phyloP scores from a whole-genome alignment of 768 basidiomycete species.

The Artomyces pyxidatus region DNA sequence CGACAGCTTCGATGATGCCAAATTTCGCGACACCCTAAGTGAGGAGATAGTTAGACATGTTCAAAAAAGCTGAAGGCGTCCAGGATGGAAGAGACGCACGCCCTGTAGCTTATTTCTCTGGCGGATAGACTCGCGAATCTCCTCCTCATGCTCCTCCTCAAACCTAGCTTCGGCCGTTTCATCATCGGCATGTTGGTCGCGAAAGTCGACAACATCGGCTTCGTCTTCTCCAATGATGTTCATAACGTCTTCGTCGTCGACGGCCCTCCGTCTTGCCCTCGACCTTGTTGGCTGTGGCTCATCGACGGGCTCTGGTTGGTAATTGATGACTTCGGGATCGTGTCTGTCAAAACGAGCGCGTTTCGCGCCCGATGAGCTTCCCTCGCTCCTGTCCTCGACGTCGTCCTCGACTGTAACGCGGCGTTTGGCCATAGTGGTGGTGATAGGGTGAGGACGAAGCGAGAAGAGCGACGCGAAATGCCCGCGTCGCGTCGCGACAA shows the following conservation, averaged over 20 bases:
- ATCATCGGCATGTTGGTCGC: conserved; percentile 16
- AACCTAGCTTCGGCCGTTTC: conserved; percentile 60
- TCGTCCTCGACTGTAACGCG: conserved; percentile 12
- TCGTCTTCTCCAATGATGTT: conserved; percentile 16
- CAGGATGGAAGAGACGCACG: too few species aligned
- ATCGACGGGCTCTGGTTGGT: not conserved
- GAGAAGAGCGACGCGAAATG: conserved; percentile 2
- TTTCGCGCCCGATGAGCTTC: conserved; percentile 4
- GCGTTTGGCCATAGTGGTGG: conserved; percentile 11
- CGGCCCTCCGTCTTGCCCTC: conserved; percentile 8
- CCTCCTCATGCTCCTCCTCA: conserved; percentile 52
- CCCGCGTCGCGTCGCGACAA: not conserved
- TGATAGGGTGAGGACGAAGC: not conserved
- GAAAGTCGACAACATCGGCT: conserved; percentile 13
- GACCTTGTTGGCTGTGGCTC: not conserved
- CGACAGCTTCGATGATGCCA: conserved; percentile 81
- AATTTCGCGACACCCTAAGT: conserved; percentile 70
- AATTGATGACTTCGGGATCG: not conserved
- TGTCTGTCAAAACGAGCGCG: conserved; percentile 8
- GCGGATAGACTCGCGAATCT: conserved; percentile 47
- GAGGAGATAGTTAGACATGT: not conserved
- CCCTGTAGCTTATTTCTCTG: conserved; percentile 36
- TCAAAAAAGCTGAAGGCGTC: not conserved
- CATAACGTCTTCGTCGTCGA: conserved; percentile 4
- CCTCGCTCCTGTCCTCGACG: conserved; percentile 5